Percentiles rank a stretch among this genome's conserved stretches.
Evolutionary conservation across 345 rosid genomes (phyloP).

Genomic region (Melaleuca quinquenervia): DNA sequence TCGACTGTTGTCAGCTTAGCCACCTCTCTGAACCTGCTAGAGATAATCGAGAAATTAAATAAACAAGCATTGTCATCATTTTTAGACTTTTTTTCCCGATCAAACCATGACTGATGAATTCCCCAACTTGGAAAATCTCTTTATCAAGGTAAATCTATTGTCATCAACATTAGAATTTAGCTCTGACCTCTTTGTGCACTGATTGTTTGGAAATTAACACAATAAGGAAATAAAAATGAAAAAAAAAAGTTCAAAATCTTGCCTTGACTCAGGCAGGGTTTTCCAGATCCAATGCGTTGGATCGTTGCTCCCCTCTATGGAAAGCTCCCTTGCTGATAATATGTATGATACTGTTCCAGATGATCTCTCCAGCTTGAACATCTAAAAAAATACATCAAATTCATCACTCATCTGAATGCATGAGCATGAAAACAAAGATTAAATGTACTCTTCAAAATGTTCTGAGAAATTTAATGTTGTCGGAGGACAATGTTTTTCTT

Average conservation of each 20-base stretch:
- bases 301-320: slow-evolving; percentile 33
- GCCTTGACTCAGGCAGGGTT: slow-evolving; percentile 43
- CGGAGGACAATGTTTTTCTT: neutral
- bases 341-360: slow-evolving; percentile 32
- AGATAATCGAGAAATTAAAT: neutral
- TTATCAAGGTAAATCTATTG: neutral
- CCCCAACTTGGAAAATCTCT: neutral
- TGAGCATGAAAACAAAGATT: neutral
- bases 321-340: slow-evolving; percentile 59
- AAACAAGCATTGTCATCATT: neutral
- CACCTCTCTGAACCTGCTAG: slow-evolving; percentile 22
- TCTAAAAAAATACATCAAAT: slow-evolving; percentile 14
- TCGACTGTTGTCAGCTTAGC: slow-evolving; percentile 18
- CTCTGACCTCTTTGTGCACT: neutral
- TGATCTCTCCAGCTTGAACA: slow-evolving; percentile 43
- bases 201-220: no score
- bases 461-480: neutral
- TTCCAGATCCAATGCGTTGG: slow-evolving; percentile 50
- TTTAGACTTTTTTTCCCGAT: neutral
- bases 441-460: neutral
- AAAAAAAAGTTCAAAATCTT: neutral
- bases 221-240: neutral
- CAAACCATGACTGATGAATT: neutral
- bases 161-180: neutral
- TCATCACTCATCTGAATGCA: neutral